phyloP scores from a whole-genome alignment of 257 asterid species.

The Ophiorrhiza pumila region DNA sequence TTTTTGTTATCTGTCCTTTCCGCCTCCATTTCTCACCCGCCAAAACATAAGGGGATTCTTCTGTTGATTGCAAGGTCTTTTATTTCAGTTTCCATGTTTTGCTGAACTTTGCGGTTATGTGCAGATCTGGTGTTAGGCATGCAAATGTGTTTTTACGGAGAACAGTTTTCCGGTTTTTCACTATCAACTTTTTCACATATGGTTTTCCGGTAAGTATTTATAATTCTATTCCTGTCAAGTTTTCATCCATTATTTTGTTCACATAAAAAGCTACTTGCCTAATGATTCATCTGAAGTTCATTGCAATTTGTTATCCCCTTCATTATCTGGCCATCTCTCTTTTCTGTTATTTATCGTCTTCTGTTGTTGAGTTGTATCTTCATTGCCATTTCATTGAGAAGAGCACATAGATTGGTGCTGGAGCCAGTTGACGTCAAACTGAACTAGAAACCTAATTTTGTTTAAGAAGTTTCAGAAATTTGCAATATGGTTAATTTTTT shows the following conservation, averaged over 20 bases:
- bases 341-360: no score
- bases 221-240: conserved; percentile 17
- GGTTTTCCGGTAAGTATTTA: conserved; percentile 85
- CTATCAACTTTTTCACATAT: conserved; percentile 97
- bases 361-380: no score
- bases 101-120: background rate
- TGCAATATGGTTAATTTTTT: no score
- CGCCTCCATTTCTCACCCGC: background rate
- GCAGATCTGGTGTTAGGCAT: conserved; percentile 97
- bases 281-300: background rate
- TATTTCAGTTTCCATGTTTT: background rate
- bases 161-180: conserved; percentile 77
- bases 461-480: no score
- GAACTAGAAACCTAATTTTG: no score
- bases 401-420: no score
- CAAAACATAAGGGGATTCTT: background rate
- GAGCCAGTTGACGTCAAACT: no score
- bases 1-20: background rate
- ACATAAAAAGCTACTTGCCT: background rate
- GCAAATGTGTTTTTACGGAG: conserved; percentile 85
- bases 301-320: no score
- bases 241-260: conserved; percentile 2
- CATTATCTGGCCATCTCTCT: no score
- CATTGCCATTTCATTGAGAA: no score
- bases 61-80: background rate